These are phyloP conservation scores for Lagenidium giganteum DNA, from an alignment of 352 stramenopile genomes.

Conservation along the genomic window DNA sequence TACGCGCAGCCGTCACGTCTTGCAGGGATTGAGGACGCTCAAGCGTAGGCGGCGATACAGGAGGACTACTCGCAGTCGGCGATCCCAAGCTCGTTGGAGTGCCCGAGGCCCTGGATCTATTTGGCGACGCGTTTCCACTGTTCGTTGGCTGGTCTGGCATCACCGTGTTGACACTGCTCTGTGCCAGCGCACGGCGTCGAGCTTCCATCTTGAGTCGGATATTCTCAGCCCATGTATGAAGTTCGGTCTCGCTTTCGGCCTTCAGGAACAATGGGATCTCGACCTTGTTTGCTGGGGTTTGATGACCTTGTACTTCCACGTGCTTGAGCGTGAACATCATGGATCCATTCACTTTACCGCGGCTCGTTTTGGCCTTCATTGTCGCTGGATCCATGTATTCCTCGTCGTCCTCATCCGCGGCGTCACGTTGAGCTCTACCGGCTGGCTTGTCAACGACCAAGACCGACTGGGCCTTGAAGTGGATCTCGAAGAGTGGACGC, in stretches of 20 bases:
- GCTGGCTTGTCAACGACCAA: slow-evolving; percentile 22
- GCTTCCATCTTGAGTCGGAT: slow-evolving; percentile 47
- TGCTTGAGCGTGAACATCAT: slow-evolving; percentile 42
- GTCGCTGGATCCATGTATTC: slow-evolving; percentile 8
- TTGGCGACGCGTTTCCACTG: neutral
- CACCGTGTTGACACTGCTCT: slow-evolving; percentile 11
- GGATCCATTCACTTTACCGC: slow-evolving; percentile 20
- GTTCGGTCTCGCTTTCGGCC: slow-evolving; percentile 34
- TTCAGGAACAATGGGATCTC: slow-evolving; percentile 51
- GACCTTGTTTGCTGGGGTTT: slow-evolving; percentile 27
- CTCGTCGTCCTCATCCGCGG: slow-evolving; percentile 2
- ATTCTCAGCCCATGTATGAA: slow-evolving; percentile 42
- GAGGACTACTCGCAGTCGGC: no score
- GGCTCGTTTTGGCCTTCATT: slow-evolving; percentile 14
- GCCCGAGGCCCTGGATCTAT: no score
- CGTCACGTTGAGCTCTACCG: neutral
- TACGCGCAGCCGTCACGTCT: no score
- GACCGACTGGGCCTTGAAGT: slow-evolving; percentile 42
- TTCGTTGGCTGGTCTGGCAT: neutral
- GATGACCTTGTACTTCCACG: slow-evolving; percentile 33
- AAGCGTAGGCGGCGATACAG: no score
- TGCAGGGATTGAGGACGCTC: no score
- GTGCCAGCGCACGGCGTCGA: slow-evolving; percentile 26
- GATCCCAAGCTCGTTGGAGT: no score
- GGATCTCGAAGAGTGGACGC: slow-evolving; percentile 51